A percentile compares a stretch with the other conserved stretches of the same genome.
Conservation (phyloP, 208 protist genomes). For the Leishmania guyanensis region DNA sequence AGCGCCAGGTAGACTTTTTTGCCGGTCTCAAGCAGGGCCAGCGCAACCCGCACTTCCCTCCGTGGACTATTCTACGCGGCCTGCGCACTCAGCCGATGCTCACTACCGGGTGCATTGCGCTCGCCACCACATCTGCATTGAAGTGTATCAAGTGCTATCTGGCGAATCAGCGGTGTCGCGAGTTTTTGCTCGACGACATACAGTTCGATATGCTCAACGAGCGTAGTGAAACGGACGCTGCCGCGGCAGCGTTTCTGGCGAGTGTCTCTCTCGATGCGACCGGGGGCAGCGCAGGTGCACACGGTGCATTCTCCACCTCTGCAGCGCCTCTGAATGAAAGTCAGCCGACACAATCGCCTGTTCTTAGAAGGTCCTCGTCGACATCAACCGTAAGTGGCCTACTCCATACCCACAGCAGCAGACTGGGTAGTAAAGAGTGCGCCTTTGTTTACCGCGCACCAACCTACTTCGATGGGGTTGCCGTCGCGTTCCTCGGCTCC, state of each 20-base stretch:
- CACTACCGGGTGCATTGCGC: slow-evolving; percentile 67
- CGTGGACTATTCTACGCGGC: slow-evolving; percentile 59
- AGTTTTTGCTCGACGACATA: slow-evolving; percentile 79
- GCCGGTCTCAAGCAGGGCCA: slow-evolving; percentile 39
- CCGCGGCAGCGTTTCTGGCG: slow-evolving; percentile 10
- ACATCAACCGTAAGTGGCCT: neutral
- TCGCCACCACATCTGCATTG: slow-evolving; percentile 57
- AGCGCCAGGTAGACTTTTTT: slow-evolving; percentile 48
- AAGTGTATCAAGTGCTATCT: slow-evolving; percentile 75
- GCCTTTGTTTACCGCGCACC: slow-evolving; percentile 30
- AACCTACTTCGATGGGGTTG: slow-evolving; percentile 79
- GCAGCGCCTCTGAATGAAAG: neutral
- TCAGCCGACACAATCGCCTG: neutral
- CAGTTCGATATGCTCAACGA: slow-evolving; percentile 55
- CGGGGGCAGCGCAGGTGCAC: neutral
- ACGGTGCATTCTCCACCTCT: no score
- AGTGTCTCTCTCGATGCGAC: neutral
- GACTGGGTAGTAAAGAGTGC: neutral
- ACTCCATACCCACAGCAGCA: neutral
- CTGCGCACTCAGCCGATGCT: slow-evolving; percentile 76
- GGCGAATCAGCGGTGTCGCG: slow-evolving; percentile 64
- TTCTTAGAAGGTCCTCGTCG: no score
- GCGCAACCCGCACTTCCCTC: slow-evolving; percentile 39
- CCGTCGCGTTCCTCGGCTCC: slow-evolving; percentile 77
- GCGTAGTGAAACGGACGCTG: slow-evolving; percentile 26